Evolutionary conservation across 192 early-diverging fungal species (phyloP), one percentile per base, ranked within the genome.

Genomic region (Diversispora epigaea): DNA sequence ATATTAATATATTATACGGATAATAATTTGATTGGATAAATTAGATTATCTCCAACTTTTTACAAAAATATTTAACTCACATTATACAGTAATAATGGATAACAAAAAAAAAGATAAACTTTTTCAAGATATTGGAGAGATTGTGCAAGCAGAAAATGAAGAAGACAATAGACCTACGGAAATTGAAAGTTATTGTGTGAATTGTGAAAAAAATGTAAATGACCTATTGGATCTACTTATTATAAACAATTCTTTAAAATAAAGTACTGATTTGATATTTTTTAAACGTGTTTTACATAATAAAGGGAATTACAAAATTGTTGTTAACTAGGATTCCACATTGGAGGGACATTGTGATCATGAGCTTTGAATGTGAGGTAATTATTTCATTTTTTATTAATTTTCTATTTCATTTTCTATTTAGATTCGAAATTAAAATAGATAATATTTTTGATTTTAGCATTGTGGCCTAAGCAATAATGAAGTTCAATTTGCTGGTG

Each of bases 281-380:
- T 14, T 4, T 4, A 17, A n/a, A 17, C 4, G 4, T 54, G 12
- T 54, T 54, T 98, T 44, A 82, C 96, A 52, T 84, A 96, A 61
- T 12, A 96, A 95, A 12, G 87, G 89, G 60, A 93, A 32, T 32
- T 32, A 32, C 25, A 58, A 58, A 91, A 61, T 81, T 98, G 41
- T 83, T 98, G 49, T 84, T 98, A 62, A 96, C 96, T 11, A 88
- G 89, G 57, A 94, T 98, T 71, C 95, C 96, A 56, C 94, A 98
- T 83, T 98, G 96, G 83, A 89, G 90, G 76, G 93, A 96, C 70
- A 84, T 86, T 4, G 80, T 75, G 49, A 52, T 76, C 45, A 82
- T 77, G 75, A 77, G 73, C 12, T 81, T 75, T 9, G 65, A 81
- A 22, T 83, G 81, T 57, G 40, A 63, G 46, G 39, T 60, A 61